Conservation (phyloP, 306 rosid species). For the Oxytropis ochrocephala region DNA sequence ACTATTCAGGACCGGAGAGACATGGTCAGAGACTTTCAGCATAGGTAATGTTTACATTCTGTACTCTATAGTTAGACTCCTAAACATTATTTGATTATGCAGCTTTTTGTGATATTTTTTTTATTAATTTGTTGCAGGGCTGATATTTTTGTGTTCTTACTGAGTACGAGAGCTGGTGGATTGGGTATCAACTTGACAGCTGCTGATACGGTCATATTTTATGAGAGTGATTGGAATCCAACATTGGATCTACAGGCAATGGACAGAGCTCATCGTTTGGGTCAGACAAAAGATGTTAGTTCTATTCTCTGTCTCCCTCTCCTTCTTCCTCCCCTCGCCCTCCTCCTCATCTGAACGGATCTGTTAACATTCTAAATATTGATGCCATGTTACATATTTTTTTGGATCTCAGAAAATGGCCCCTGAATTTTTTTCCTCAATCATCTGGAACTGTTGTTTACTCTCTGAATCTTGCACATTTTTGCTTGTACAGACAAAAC, state of each 20-base stretch:
- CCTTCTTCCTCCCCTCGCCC: not conserved
- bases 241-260: constrained; percentile 95
- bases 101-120: constrained; percentile 1
- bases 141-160: constrained; percentile 91
- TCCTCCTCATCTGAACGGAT: not conserved
- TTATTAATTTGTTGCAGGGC: constrained; percentile 45
- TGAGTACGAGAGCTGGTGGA: constrained; percentile 99
- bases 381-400: constrained; percentile 5
- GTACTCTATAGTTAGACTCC: not conserved
- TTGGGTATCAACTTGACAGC: constrained; percentile 99
- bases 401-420: not conserved
- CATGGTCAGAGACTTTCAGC: constrained; percentile 97
- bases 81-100: not conserved
- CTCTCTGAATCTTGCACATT: not conserved
- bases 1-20: constrained; percentile 94
- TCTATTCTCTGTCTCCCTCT: not conserved
- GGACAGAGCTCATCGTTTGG: constrained; percentile 99
- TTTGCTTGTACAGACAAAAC: constrained; percentile 15
- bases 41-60: constrained; percentile 44
- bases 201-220: constrained; percentile 97
- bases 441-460: not conserved
- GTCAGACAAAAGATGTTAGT: constrained; percentile 97
- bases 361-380: not conserved
- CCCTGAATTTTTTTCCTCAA: constrained; percentile 1
- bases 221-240: constrained; percentile 99